Conservation (phyloP, 352 stramenopile genomes). For the Globisporangium lucens region DNA sequence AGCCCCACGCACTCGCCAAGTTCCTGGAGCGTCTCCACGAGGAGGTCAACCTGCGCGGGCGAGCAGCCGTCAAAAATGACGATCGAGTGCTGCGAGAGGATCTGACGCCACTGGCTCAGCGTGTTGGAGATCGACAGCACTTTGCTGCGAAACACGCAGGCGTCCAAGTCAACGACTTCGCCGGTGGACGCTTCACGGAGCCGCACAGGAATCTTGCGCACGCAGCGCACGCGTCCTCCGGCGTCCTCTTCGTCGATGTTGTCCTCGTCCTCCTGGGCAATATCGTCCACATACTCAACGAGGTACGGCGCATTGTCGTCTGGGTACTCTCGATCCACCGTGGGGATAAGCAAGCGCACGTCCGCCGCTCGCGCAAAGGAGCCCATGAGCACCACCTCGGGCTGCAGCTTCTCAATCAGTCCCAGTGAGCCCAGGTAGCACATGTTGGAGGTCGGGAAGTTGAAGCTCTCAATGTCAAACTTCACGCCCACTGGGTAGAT, state of each 20-base stretch:
- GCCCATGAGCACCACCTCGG: constrained; percentile 44
- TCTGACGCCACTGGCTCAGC: constrained; percentile 43
- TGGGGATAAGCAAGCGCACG: constrained; percentile 35
- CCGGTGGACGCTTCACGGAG: constrained; percentile 36
- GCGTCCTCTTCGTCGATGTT: constrained; percentile 21
- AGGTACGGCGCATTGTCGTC: constrained; percentile 14
- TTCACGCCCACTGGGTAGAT: constrained; percentile 42
- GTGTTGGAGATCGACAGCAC: constrained; percentile 54
- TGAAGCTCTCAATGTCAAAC: constrained; percentile 52
- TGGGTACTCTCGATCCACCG: constrained; percentile 17
- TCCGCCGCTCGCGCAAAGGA: constrained; percentile 38
- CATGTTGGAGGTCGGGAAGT: constrained; percentile 55
- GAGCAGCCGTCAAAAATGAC: constrained; percentile 46
- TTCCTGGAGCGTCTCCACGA: constrained; percentile 54
- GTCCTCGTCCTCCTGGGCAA: constrained; percentile 13
- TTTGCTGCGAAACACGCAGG: constrained; percentile 33
- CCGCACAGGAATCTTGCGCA: constrained; percentile 35
- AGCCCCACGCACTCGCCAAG: constrained; percentile 47
- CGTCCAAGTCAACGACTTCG: constrained; percentile 30
- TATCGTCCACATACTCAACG: constrained; percentile 13
- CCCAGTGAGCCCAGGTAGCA: constrained; percentile 52
- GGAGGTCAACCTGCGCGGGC: constrained; percentile 37
- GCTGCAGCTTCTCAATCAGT: constrained; percentile 49
- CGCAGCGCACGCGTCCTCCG: constrained; percentile 21
- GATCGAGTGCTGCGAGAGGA: constrained; percentile 37